Conservation (phyloP, 2,329 filamentous ascomycete genomes). For the Westerdykella ornata region DNA sequence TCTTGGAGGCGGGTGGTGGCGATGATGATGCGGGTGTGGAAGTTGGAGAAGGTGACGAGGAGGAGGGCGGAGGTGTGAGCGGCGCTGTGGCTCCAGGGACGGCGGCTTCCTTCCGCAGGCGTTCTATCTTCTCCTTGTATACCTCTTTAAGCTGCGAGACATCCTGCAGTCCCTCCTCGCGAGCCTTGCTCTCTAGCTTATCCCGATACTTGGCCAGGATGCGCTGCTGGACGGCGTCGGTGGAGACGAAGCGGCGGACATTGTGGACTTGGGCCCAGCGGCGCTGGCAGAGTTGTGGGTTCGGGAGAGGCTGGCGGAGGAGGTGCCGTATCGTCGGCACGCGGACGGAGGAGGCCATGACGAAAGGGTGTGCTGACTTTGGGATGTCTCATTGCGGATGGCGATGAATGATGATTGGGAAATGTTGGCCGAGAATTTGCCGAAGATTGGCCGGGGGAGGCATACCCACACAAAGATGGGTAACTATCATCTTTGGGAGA, state of each 20-base stretch:
- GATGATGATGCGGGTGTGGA: slow-evolving; percentile 8
- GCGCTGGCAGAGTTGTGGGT: slow-evolving; percentile 50
- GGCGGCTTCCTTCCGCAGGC: slow-evolving; percentile 61
- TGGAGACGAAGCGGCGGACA: slow-evolving; percentile 73
- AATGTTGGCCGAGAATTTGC: slow-evolving; percentile 1
- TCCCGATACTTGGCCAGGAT: slow-evolving; percentile 79
- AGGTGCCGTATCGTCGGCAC: slow-evolving; percentile 25
- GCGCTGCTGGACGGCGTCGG: slow-evolving; percentile 60
- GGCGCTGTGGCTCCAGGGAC: slow-evolving; percentile 47
- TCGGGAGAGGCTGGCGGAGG: slow-evolving; percentile 26
- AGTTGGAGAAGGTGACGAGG: slow-evolving; percentile 8
- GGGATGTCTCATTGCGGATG: slow-evolving; percentile 5
- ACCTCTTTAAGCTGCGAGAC: slow-evolving; percentile 71
- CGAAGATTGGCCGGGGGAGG: too few species aligned
- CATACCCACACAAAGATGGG: too few species aligned
- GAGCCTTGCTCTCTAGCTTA: slow-evolving; percentile 78
- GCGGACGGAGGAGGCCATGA: slow-evolving; percentile 22
- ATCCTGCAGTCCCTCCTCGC: slow-evolving; percentile 61
- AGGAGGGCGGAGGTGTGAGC: slow-evolving; percentile 18
- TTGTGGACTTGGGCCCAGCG: slow-evolving; percentile 91
- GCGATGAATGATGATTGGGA: slow-evolving; percentile 5
- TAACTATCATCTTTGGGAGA: too few species aligned
- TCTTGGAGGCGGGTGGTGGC: slow-evolving; percentile 7
- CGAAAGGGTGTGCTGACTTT: slow-evolving; percentile 5
- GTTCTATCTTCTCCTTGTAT: slow-evolving; percentile 76